Percentiles rank a stretch among this genome's conserved stretches.
Evolutionary conservation across 345 rosid genomes (phyloP).

Genomic region (Linum tenue): DNA sequence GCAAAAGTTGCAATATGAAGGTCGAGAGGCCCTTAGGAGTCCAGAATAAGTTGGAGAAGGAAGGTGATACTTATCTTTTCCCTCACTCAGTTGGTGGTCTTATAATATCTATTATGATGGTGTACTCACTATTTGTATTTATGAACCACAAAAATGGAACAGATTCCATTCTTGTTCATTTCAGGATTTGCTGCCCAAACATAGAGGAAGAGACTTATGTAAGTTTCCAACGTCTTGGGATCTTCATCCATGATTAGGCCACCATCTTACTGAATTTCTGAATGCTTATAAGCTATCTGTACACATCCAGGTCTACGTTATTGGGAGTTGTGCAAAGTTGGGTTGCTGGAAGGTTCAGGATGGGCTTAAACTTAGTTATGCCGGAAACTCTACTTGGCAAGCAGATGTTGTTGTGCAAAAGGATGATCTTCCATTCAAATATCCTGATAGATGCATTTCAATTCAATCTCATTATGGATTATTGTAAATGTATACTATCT

Average conservation of each 20-base stretch:
- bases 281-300: constrained; percentile 10
- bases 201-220: constrained; percentile 59
- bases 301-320: constrained; percentile 62
- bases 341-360: constrained; percentile 78
- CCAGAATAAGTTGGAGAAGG: constrained; percentile 38
- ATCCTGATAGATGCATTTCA: constrained; percentile 42
- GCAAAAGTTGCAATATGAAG: constrained; percentile 25
- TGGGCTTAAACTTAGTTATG: constrained; percentile 67
- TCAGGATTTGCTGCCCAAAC: constrained; percentile 74
- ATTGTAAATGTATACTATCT: no score
- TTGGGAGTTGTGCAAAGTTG: constrained; percentile 58
- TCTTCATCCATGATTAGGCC: not conserved
- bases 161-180: constrained; percentile 61
- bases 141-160: constrained; percentile 16
- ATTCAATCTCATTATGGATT: no score
- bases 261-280: constrained; percentile 8
- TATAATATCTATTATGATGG: not conserved
- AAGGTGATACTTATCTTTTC: constrained; percentile 31
- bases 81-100: not conserved
- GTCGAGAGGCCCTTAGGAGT: constrained; percentile 45
- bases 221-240: constrained; percentile 15
- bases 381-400: constrained; percentile 75
- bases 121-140: constrained; percentile 10
- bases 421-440: constrained; percentile 71
- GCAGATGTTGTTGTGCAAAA: constrained; percentile 47